A percentile compares a stretch with the other conserved stretches of the same genome.
phyloP scores from a whole-genome alignment of 2,329 filamentous ascomycete genomes.

The Colletotrichum ledebouriae region DNA sequence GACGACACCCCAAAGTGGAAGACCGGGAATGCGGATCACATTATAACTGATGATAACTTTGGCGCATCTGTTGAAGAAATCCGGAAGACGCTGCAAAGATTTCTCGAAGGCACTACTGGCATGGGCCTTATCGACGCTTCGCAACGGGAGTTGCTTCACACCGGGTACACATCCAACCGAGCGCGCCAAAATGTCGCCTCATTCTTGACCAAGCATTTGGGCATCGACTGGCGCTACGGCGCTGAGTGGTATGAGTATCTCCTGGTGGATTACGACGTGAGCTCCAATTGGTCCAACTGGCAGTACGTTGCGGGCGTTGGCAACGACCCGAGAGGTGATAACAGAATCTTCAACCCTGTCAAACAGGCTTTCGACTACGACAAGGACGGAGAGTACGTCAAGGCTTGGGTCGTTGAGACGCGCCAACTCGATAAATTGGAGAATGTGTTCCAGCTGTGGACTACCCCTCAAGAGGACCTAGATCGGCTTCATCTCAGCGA shows the following conservation, averaged over 20 bases:
- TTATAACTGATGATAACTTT: conserved; percentile 50
- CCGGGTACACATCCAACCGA: conserved; percentile 83
- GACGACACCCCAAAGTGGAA: conserved; percentile 65
- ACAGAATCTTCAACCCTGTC: conserved; percentile 84
- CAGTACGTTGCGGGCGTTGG: conserved; percentile 85
- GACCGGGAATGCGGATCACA: conserved; percentile 55
- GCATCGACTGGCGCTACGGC: conserved; percentile 83
- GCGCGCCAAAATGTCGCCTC: conserved; percentile 82
- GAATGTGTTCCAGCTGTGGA: conserved; percentile 79
- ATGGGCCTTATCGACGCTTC: conserved; percentile 83
- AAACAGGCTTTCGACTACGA: conserved; percentile 87
- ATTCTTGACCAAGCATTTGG: conserved; percentile 79
- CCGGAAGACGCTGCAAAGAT: conserved; percentile 65
- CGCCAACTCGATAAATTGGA: conserved; percentile 64
- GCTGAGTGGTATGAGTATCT: conserved; percentile 87
- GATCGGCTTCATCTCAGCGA: conserved; percentile 67
- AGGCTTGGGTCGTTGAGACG: conserved; percentile 80
- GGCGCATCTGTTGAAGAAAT: conserved; percentile 54
- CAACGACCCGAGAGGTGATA: conserved; percentile 80
- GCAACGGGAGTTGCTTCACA: conserved; percentile 79
- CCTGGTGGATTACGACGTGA: conserved; percentile 81
- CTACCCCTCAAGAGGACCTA: conserved; percentile 70
- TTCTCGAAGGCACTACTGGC: conserved; percentile 78
- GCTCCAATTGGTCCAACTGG: conserved; percentile 86
- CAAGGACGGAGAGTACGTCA: conserved; percentile 75